Conservation (phyloP, 345 rosid genomes). For the Angophora floribunda region DNA sequence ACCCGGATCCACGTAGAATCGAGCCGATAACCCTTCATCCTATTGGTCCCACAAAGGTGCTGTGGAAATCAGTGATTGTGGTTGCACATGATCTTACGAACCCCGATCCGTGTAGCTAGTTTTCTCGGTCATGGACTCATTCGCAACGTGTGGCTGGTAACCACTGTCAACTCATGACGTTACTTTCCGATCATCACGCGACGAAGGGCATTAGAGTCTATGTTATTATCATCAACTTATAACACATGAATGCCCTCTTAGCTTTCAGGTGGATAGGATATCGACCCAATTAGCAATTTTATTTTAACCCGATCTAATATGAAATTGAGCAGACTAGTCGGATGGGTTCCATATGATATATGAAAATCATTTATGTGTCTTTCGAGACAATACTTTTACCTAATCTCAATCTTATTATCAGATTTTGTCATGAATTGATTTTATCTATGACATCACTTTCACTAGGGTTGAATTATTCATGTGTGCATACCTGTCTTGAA, state of each 20-base stretch:
- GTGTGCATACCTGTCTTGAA: neutral
- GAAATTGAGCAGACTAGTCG: accelerated
- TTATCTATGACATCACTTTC: neutral
- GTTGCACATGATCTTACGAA: neutral
- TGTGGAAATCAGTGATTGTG: neutral
- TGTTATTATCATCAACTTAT: neutral
- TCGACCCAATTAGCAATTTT: neutral
- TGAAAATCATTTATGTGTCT: neutral
- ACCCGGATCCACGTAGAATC: neutral
- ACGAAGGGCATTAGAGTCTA: neutral
- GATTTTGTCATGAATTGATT: neutral
- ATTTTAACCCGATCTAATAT: neutral
- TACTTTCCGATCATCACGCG: neutral
- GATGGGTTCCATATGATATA: neutral
- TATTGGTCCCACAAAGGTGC: neutral
- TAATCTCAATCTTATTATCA: neutral
- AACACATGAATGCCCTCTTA: neutral
- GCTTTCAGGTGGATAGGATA: neutral
- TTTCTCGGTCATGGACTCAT: neutral
- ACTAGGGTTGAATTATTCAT: neutral
- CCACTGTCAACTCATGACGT: neutral
- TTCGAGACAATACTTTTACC: accelerated
- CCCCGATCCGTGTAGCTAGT: neutral
- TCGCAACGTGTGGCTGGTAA: neutral
- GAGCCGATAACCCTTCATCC: neutral